Evolutionary conservation across 31 red algal species (phyloP).

Genomic region (Odonthalia washingtoniensis): DNA sequence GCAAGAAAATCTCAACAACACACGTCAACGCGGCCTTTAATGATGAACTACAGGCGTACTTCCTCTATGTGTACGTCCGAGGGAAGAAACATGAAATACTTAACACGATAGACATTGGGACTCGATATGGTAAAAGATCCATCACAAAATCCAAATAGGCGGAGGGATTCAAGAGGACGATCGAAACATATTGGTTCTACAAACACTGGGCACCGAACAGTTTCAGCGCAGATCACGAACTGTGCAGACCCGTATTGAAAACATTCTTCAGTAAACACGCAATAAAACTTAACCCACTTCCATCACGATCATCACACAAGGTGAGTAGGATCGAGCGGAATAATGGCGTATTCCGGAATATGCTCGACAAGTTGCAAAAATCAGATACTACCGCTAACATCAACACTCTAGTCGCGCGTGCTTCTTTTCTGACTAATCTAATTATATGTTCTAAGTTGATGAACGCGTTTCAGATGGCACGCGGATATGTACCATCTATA

Average conservation of each 20-base stretch:
- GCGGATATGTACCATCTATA: constrained; percentile 13
- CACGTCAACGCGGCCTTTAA: constrained; percentile 18
- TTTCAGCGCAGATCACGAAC: constrained; percentile 28
- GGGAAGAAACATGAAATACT: constrained; percentile 8
- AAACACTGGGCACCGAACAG: neutral
- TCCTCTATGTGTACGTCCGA: neutral
- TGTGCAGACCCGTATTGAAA: neutral
- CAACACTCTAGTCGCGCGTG: neutral
- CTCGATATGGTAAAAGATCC: neutral
- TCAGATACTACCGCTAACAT: neutral
- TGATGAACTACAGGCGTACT: neutral
- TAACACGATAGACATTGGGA: constrained; percentile 12
- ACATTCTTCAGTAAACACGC: neutral
- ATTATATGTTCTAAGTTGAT: neutral
- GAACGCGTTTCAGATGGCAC: constrained; percentile 14
- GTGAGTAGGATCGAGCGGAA: neutral
- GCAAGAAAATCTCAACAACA: constrained; percentile 10
- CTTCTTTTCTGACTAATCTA: neutral
- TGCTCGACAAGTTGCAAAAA: constrained; percentile 6
- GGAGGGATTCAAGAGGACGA: neutral
- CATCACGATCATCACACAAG: constrained; percentile 3
- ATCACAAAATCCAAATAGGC: too few relatives aligned
- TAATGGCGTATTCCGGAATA: neutral
- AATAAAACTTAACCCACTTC: neutral
- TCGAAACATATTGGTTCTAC: neutral